phyloP scores from a whole-genome alignment of 148 eudicot species.

The Camellia lanceoleosa region DNA sequence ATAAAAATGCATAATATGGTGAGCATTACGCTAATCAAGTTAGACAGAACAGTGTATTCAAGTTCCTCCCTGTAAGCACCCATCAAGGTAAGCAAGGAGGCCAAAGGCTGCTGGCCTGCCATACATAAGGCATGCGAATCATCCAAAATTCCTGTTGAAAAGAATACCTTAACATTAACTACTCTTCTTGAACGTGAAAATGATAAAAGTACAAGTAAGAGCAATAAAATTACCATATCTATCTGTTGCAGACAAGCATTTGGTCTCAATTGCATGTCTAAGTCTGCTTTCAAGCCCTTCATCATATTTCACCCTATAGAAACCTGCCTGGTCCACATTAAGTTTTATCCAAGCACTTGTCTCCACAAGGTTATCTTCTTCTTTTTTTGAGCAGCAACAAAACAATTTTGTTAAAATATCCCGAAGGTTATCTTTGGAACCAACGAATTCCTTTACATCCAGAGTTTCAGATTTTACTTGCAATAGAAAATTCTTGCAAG shows the following conservation, averaged over 20 bases:
- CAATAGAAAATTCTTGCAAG: conserved; percentile 57
- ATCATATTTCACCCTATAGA: conserved; percentile 92
- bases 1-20: not conserved
- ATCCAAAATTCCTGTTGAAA: conserved; percentile 76
- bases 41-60: conserved; percentile 85
- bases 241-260: conserved; percentile 65
- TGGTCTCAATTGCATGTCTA: conserved; percentile 72
- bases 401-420: no score
- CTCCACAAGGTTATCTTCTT: conserved; percentile 11
- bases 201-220: not conserved
- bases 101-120: conserved; percentile 69
- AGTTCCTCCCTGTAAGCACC: conserved; percentile 75
- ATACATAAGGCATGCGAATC: conserved; percentile 80
- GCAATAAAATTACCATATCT: conserved; percentile 58
- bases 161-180: conserved; percentile 3
- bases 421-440: not conserved
- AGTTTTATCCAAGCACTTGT: conserved; percentile 66
- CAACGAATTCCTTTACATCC: conserved; percentile 43
- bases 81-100: conserved; percentile 77
- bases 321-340: conserved; percentile 85
- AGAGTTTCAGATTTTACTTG: conserved; percentile 57
- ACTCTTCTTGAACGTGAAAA: not conserved
- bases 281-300: conserved; percentile 68
- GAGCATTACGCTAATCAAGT: conserved; percentile 64
- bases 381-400: no score